Base-by-base conservation (phyloP, 73 alveolate species). In the Paramecium tetraurelia region DNA sequence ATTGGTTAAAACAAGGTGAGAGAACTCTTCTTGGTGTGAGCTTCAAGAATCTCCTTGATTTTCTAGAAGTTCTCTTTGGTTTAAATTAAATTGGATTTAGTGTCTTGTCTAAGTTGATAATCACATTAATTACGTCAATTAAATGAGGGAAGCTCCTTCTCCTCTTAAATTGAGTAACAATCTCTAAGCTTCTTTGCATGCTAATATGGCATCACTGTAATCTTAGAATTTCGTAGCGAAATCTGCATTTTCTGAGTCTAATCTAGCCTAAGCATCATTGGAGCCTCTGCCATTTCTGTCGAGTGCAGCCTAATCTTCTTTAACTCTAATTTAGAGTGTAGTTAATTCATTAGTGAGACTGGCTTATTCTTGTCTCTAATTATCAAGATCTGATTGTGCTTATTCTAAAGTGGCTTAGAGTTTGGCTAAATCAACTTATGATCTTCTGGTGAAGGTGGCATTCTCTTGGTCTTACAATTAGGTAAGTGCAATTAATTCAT, bases 1-100 rank as follows among this genome's bases (percentile, higher is more conserved):
- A 77, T 77, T 1, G 89, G 72, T 77, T 77, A 44, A 59, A 77
- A 77, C 7, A 77, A 31, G 4, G 89, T 77, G 5, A 77, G 48
- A 4, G 89, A 77, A 41, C 72, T 41, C 24, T 77, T 77, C 36
- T 77, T 77, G 22, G 89, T 41, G 27, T 77, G 89, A 1, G 43
- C 43, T 1, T 77, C 72, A n/a, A 77, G 70, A 5, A 77, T 77
- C 40, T 77, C 89, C 71, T 77, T 77, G 20, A 77, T 77, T 59
- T 77, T 77, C 11, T 77, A 77, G 70, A 77, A 77, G 71, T 77
- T 77, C 70, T 77, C 89, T 77, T 77, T 41, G 46, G 89, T 77
- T 20, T 77, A 77, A 20, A 77, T n/a, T 8, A 41, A 59, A 77
- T 77, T 77, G 16, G 71, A 12, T 31, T 77, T 77, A 41, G 89